Base-by-base conservation (phyloP, 2,329 filamentous ascomycete species). In the Fusarium sarcochroum region DNA sequence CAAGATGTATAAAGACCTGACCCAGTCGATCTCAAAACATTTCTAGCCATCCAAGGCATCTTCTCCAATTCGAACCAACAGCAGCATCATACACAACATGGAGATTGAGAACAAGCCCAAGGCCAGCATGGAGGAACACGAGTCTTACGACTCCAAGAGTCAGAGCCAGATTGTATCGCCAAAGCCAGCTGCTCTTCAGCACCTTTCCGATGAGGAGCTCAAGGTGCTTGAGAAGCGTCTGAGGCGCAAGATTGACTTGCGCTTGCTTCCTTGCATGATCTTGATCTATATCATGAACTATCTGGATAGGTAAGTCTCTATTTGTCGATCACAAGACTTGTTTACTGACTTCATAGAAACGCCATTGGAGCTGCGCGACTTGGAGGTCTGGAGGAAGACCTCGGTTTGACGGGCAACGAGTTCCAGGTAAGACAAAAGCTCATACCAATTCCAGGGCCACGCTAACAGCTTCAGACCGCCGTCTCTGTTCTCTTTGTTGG, bases 401-500 rank as follows among this genome's bases (percentile, higher is more conserved):
- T 60, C 21, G 38, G 44, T 2, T 8, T 60, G 25, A 42, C 40
- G 5, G 50, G 40, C 18, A 60, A 57, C 11, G 44, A 60, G 18
- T 60, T 57, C 5, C 57, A 57, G 21, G 57, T 57, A 25, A 0
- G 23, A 17, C 9, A 37, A 14, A 25, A 5, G 23, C 5, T 9
- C 3, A 9, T 7, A 4, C n/a, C 5, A 3, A 13, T 10, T 6
- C 1, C 6, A 20, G n/a, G 15, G 5, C 3, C 23, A 3, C 17
- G 7, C 5, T 53, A 17, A 37, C 4, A 5, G 6, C 15, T 17
- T 6, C 7, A 58, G 53, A 61, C 47, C 18, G 49, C 44, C 10
- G 59, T 63, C 4, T 63, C 59, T 23, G 38, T 63, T 1, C 35
- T 63, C 9, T 63, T 63, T 32, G 55, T 63, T 17, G 59, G 59